Conservation (phyloP, 495 filamentous ascomycete species). For the Xylaria castorea region DNA sequence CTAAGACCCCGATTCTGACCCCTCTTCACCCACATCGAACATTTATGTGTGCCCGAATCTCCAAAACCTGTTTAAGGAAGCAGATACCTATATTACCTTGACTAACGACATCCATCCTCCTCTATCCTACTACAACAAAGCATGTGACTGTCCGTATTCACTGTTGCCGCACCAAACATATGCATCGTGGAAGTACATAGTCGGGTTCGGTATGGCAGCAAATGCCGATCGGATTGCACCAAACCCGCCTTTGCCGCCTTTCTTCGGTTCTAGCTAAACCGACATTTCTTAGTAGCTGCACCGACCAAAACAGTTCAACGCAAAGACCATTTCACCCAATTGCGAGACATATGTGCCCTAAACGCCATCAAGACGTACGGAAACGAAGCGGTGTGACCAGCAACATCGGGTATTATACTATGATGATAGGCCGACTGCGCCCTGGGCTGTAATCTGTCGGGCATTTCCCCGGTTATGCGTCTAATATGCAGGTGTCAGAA, state of each 20-base stretch:
- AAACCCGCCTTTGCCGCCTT: neutral
- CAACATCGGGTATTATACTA: neutral
- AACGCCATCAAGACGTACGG: neutral
- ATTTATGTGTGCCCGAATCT: neutral
- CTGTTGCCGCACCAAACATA: neutral
- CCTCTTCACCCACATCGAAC: neutral
- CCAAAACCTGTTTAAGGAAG: neutral
- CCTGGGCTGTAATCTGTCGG: neutral
- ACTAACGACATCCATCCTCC: neutral
- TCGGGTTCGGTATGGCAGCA: neutral
- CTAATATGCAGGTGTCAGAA: conserved; percentile 7
- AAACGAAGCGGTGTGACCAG: neutral
- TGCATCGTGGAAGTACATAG: neutral
- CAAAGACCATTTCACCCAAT: neutral
- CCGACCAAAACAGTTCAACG: neutral
- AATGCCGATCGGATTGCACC: conserved; percentile 2
- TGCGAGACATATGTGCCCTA: neutral
- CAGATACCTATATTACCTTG: neutral
- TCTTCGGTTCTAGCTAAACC: neutral
- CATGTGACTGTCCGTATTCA: neutral
- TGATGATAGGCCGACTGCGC: neutral
- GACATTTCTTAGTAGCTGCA: neutral
- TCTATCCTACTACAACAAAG: neutral
- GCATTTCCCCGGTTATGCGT: neutral
- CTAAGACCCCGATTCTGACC: neutral